These are phyloP conservation scores for Osmanthus fragrans DNA, from an alignment of 257 asterid species.

Conservation along the genomic window DNA sequence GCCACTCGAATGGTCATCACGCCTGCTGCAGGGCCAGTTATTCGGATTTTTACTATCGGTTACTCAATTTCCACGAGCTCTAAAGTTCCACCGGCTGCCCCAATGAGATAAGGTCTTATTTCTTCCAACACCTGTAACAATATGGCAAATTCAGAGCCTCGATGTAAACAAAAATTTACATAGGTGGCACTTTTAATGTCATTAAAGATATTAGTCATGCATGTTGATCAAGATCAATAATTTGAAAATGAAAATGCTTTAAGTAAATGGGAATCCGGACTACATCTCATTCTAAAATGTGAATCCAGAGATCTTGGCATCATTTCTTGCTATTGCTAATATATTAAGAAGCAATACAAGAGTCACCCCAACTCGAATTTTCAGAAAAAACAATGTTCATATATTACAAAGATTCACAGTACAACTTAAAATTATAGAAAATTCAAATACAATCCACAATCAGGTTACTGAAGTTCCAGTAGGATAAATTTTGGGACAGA, in stretches of 20 bases:
- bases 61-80: constrained; percentile 84
- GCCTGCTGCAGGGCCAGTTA: constrained; percentile 90
- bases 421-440: not conserved
- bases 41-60: constrained; percentile 86
- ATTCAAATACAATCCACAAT: not conserved
- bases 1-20: constrained; percentile 99
- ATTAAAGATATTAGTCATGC: not conserved
- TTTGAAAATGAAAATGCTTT: not conserved
- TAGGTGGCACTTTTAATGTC: not conserved
- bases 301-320: not conserved
- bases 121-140: constrained; percentile 82
- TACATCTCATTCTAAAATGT: not conserved
- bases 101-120: constrained; percentile 83
- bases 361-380: not conserved
- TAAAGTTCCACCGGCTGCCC: constrained; percentile 93
- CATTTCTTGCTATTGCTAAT: not conserved
- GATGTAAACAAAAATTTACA: not conserved
- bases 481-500: not conserved
- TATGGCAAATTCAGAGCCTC: not conserved
- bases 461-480: not conserved
- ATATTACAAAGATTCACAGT: not conserved
- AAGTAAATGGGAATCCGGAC: not conserved
- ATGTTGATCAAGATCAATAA: not conserved
- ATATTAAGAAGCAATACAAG: not conserved
- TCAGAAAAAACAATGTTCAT: not conserved